Evolutionary conservation across 83 land plant species (phyloP).

Genomic region (Diphasiastrum complanatum): DNA sequence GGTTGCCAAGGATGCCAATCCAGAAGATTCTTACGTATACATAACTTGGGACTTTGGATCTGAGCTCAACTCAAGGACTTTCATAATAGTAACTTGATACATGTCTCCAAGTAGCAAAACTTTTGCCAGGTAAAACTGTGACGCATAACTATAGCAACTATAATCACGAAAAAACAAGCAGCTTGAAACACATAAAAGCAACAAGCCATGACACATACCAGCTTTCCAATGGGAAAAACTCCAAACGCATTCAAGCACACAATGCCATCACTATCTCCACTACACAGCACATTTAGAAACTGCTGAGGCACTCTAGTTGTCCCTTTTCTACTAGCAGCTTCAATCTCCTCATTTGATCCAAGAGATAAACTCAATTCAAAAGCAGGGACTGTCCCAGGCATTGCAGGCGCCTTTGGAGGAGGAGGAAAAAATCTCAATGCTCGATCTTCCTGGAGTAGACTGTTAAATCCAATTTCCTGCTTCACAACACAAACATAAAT

Average conservation of each 20-base stretch:
- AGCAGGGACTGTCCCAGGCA: conserved; percentile 62
- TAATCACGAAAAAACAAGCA: too few relatives aligned
- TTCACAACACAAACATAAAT: too few relatives aligned
- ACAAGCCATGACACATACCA: conserved; percentile 57
- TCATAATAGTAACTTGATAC: too few relatives aligned
- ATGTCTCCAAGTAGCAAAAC: too few relatives aligned
- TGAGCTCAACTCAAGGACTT: too few relatives aligned
- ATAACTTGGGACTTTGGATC: too few relatives aligned
- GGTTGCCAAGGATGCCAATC: too few relatives aligned
- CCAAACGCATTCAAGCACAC: conserved; percentile 93
- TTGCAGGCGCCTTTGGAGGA: conserved; percentile 72
- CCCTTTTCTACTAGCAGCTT: conserved; percentile 43
- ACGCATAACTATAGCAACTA: too few relatives aligned
- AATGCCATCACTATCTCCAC: conserved; percentile 82
- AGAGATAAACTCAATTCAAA: conserved; percentile 50
- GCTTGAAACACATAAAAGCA: background rate
- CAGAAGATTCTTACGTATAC: too few relatives aligned
- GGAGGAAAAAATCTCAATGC: conserved; percentile 89
- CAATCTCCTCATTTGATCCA: conserved; percentile 57
- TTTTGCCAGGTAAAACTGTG: too few relatives aligned
- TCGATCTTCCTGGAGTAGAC: conserved; percentile 74
- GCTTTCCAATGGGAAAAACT: conserved; percentile 85
- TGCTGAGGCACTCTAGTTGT: conserved; percentile 48
- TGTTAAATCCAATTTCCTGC: too few relatives aligned
- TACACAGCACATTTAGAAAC: conserved; percentile 76